Base-by-base conservation (phyloP, 2,329 filamentous ascomycete species). In the Venturia asperata region DNA sequence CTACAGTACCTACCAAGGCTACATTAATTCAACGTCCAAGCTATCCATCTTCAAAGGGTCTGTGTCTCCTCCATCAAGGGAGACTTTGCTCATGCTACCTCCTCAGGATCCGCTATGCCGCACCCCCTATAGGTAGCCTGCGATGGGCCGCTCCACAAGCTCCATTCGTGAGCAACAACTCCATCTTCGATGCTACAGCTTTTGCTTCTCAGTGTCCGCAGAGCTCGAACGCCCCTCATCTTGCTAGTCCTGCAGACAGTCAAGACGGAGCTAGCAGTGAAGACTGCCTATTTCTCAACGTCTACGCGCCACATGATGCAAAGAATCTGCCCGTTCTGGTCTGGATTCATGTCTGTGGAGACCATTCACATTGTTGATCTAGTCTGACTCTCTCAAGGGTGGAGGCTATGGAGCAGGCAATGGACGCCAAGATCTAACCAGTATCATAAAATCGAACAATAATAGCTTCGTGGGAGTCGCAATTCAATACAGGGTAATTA, bases 401-500 rank as follows among this genome's bases (percentile, higher is more conserved):
- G 49, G 49, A 9, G 49, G 49, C 15, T 55, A 55, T 21, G 49
- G 49, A 30, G 24, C 15, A 15, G 49, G 49, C 13, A 55, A 55
- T 30, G 49, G 49, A 30, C 24, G 15, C 5, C 49, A 55, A 34
- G 27, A 55, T 55, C 15, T 55, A 10, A 55, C 24, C 0, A 4
- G 13, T 19, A 21, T 47, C 52, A 80, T 83, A 61, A 78, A 79
- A 47, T 76, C 76, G 4, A 82, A 81, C 67, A 71, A 75, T n/a
- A 78, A 82, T 66, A 73, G 72, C 3, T 83, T 83, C 64, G 71
- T 83, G 47, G 75, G 71, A 17, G 79, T 83, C 24, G 71, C 76
- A 2, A 80, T 83, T 47, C 79, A 83, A 67, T 83, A 83, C 68
- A 71, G 81, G 19, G 76, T 81, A 70, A 66, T 34, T 72, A 63